These are phyloP conservation scores for Fusarium papillatum DNA, from an alignment of 2,329 filamentous ascomycete species.

Conservation along the genomic window DNA sequence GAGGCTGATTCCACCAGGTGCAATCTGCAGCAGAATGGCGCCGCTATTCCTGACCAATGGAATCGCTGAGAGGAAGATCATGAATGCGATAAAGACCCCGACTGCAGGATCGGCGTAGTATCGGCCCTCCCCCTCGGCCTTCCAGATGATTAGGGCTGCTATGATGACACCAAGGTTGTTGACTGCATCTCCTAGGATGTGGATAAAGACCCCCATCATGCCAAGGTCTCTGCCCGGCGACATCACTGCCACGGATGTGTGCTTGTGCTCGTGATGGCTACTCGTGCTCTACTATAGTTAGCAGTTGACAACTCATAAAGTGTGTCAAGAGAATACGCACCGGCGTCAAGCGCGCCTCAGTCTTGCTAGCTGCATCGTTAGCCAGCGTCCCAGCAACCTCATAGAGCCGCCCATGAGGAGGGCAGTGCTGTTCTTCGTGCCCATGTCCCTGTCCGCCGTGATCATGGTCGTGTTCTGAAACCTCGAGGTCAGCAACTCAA, in stretches of 20 bases:
- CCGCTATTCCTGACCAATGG: slow-evolving; percentile 74
- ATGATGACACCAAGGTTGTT: slow-evolving; percentile 85
- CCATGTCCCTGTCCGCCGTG: slow-evolving; percentile 47
- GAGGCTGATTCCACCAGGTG: slow-evolving; percentile 70
- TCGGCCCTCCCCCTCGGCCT: slow-evolving; percentile 66
- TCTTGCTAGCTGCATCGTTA: slow-evolving; percentile 17
- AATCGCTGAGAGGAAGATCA: slow-evolving; percentile 76
- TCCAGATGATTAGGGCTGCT: slow-evolving; percentile 78
- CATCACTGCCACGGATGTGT: slow-evolving; percentile 48
- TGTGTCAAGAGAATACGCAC: slow-evolving; percentile 29
- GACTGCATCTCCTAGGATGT: slow-evolving; percentile 79
- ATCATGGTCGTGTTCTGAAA: slow-evolving; percentile 52
- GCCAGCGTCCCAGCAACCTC: slow-evolving; percentile 18
- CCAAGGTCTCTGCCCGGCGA: slow-evolving; percentile 71
- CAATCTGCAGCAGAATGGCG: slow-evolving; percentile 76
- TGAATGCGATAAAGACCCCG: slow-evolving; percentile 78
- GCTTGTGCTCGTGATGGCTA: slow-evolving; percentile 64
- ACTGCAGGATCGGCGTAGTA: slow-evolving; percentile 82
- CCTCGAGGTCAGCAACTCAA: slow-evolving; percentile 4
- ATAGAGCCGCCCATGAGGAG: slow-evolving; percentile 11
- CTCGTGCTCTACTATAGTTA: slow-evolving; percentile 32
- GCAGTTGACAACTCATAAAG: slow-evolving; percentile 5
- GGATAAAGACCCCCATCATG: slow-evolving; percentile 78
- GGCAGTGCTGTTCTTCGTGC: slow-evolving; percentile 34
- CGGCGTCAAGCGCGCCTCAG: slow-evolving; percentile 24